Conservation (phyloP, 352 stramenopile genomes). For the Globisporangium middletonii region DNA sequence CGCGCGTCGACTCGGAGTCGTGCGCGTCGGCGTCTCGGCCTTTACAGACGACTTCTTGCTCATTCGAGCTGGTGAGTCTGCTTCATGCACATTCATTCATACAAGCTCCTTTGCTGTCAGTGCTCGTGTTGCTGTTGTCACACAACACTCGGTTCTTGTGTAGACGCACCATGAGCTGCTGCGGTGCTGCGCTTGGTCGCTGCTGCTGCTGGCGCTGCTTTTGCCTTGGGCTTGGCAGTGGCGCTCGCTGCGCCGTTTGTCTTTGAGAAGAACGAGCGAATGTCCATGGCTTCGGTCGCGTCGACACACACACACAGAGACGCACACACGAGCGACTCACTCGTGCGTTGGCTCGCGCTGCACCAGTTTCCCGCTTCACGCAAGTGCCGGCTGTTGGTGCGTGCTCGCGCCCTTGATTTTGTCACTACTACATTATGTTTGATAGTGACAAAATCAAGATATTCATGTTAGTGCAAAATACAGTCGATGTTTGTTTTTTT, state of each 20-base stretch:
- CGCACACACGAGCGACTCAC: too few relatives aligned
- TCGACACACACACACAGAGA: too few relatives aligned
- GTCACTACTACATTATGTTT: too few relatives aligned
- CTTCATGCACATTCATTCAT: neutral
- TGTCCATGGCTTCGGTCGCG: constrained; percentile 50
- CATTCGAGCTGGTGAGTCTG: constrained; percentile 3
- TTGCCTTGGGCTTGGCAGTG: constrained; percentile 1
- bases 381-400: too few relatives aligned
- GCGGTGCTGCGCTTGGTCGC: neutral
- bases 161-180: neutral
- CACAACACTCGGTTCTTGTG: neutral
- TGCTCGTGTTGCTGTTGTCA: too few relatives aligned
- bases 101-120: neutral
- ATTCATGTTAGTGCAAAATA: too few relatives aligned
- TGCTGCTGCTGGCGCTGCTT: too few relatives aligned
- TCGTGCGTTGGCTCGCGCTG: too few relatives aligned
- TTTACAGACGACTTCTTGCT: constrained; percentile 5
- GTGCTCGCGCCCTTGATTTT: too few relatives aligned
- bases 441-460: too few relatives aligned
- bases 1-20: constrained; percentile 20
- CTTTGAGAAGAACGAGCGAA: constrained; percentile 80
- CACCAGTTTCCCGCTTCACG: too few relatives aligned
- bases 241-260: constrained; percentile 18
- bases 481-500: too few relatives aligned
- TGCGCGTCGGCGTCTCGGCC: constrained; percentile 16